Conservation (phyloP, 2,329 filamentous ascomycete species). For the Fusarium nisikadoi region DNA sequence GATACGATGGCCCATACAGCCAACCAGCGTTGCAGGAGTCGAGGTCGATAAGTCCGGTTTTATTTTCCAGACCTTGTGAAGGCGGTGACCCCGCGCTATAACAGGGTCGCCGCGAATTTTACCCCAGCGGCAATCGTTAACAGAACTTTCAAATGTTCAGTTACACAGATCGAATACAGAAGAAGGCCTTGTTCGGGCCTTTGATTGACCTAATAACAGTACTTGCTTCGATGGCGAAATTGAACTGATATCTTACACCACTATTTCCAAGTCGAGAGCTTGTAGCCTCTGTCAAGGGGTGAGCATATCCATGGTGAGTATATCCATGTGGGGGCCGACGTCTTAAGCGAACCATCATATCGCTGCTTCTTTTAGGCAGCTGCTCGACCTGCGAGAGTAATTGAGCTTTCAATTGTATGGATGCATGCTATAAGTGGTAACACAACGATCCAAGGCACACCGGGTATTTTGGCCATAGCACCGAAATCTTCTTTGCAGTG, state of each 20-base stretch:
- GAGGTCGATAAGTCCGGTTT: slow-evolving; percentile 45
- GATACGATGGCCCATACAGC: slow-evolving; percentile 22
- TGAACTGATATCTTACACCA: background rate
- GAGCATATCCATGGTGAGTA: slow-evolving; percentile 27
- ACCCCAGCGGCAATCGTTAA: slow-evolving; percentile 22
- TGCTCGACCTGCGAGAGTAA: slow-evolving; percentile 3
- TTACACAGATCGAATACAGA: background rate
- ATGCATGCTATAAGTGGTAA: background rate
- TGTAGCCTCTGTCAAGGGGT: slow-evolving; percentile 16
- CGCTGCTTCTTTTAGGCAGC: background rate
- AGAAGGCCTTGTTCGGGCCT: background rate
- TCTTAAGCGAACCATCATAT: background rate
- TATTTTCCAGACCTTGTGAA: slow-evolving; percentile 40
- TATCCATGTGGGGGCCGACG: slow-evolving; percentile 32
- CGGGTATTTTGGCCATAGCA: background rate
- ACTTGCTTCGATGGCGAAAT: background rate
- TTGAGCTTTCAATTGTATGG: background rate
- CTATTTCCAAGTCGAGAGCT: slow-evolving; percentile 3
- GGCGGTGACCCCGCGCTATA: slow-evolving; percentile 48
- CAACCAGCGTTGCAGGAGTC: slow-evolving; percentile 29
- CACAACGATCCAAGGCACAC: background rate
- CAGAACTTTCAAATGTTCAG: background rate
- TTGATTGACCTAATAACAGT: background rate
- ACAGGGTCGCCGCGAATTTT: slow-evolving; percentile 12
- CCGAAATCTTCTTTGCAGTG: background rate